Percentiles rank a stretch among this genome's conserved stretches.
phyloP scores from a whole-genome alignment of 495 filamentous ascomycete genomes.

The Penicillium goetzii region DNA sequence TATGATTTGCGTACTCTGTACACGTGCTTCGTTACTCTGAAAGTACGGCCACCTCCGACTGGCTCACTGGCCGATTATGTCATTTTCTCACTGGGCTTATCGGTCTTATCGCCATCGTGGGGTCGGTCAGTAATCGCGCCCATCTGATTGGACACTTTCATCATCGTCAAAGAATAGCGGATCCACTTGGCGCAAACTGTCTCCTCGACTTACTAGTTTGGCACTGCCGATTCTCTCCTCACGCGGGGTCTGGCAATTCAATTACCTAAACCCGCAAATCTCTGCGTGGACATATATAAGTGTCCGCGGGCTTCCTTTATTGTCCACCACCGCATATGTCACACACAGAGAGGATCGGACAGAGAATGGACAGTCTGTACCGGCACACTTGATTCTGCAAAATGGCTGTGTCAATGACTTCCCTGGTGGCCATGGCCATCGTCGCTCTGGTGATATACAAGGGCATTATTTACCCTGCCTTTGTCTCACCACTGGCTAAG shows the following conservation, averaged over 20 bases:
- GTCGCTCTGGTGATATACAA: slow-evolving; percentile 49
- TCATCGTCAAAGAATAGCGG: neutral
- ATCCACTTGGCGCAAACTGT: neutral
- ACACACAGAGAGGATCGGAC: neutral
- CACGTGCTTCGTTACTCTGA: neutral
- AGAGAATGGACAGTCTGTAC: slow-evolving; percentile 1
- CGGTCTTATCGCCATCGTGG: neutral
- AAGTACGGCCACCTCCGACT: neutral
- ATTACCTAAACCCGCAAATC: slow-evolving; percentile 23
- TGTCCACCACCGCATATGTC: neutral
- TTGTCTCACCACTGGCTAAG: slow-evolving; percentile 68
- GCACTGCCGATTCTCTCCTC: slow-evolving; percentile 7
- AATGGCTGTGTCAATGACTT: slow-evolving; percentile 38
- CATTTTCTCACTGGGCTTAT: neutral
- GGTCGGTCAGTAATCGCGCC: neutral
- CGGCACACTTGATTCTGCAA: neutral
- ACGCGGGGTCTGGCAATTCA: slow-evolving; percentile 17
- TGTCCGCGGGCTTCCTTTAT: slow-evolving; percentile 8
- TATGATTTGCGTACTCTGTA: neutral
- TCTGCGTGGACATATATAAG: slow-evolving; percentile 15
- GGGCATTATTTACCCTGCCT: slow-evolving; percentile 61
- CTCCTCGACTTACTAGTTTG: slow-evolving; percentile 7
- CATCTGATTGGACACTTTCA: neutral
- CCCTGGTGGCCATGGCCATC: slow-evolving; percentile 18
- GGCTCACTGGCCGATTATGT: neutral